Evolutionary conservation across 768 basidiomycete species (phyloP).

Genomic region (Russula virescens): DNA sequence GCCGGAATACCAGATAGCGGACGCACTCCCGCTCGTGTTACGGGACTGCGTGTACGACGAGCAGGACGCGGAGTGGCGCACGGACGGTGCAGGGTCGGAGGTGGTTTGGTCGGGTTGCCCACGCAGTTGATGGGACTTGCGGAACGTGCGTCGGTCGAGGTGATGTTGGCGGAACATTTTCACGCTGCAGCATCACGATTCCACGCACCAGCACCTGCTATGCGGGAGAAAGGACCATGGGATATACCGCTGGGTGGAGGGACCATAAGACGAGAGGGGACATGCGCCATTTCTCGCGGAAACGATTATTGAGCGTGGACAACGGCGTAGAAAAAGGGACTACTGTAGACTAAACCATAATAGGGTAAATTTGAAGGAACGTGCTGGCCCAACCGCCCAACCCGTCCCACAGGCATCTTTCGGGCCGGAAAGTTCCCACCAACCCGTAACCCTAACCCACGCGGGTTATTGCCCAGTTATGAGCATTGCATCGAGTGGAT

Average conservation of each 20-base stretch:
- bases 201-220: slow-evolving; percentile 39
- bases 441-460: no score
- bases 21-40: slow-evolving; percentile 82
- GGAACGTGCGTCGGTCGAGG: slow-evolving; percentile 57
- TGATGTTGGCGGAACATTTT: slow-evolving; percentile 62
- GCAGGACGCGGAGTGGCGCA: slow-evolving; percentile 67
- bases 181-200: slow-evolving; percentile 47
- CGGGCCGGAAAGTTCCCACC: no score
- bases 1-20: slow-evolving; percentile 92
- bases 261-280: slow-evolving; percentile 49
- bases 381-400: no score
- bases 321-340: no score
- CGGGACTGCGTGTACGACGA: slow-evolving; percentile 81
- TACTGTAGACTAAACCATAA: neutral
- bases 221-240: slow-evolving; percentile 29
- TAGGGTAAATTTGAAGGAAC: neutral
- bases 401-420: no score
- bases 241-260: slow-evolving; percentile 72
- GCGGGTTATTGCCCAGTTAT: no score
- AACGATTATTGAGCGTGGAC: slow-evolving; percentile 64
- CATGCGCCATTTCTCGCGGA: slow-evolving; percentile 67
- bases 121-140: slow-evolving; percentile 27
- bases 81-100: slow-evolving; percentile 39
- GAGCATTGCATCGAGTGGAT: no score
- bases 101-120: slow-evolving; percentile 25